phyloP scores from a whole-genome alignment of 73 alveolate species.

The Paraurostyla sp. region DNA sequence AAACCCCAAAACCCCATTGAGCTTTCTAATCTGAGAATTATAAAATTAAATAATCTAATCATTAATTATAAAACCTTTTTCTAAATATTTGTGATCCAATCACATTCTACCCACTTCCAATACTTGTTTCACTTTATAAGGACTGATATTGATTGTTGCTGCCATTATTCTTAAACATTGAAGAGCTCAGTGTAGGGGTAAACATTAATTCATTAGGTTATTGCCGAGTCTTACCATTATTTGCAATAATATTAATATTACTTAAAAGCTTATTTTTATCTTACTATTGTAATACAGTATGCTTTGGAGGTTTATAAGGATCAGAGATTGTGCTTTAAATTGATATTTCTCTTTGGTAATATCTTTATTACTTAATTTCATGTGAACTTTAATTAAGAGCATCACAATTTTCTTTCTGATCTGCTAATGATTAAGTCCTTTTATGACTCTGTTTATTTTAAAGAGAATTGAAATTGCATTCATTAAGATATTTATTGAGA shows the following conservation, averaged over 20 bases:
- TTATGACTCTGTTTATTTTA: background rate
- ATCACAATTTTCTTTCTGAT: conserved; percentile 32
- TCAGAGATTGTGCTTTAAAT: background rate
- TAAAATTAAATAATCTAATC: background rate
- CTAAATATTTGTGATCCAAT: background rate
- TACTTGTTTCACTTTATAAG: background rate
- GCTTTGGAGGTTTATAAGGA: too few species aligned
- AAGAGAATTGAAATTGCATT: conserved; percentile 38
- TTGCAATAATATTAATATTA: too few species aligned
- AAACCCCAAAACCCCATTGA: conserved; percentile 21
- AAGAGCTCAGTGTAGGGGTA: too few species aligned
- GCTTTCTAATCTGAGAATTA: background rate
- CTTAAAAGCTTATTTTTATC: too few species aligned
- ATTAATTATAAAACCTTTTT: conserved; percentile 15
- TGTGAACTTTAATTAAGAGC: background rate
- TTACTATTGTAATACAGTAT: too few species aligned
- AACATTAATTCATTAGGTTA: too few species aligned
- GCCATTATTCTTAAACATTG: too few species aligned
- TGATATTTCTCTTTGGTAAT: background rate
- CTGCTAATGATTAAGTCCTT: background rate
- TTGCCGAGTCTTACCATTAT: too few species aligned
- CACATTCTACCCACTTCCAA: background rate
- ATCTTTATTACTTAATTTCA: conserved; percentile 3
- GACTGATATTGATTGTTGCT: too few species aligned
- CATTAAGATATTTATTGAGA: conserved; percentile 42